Percentiles rank a stretch among this genome's conserved stretches.
phyloP scores from a whole-genome alignment of 1,139 yeast genomes.

The Suhomyces terraborum region DNA sequence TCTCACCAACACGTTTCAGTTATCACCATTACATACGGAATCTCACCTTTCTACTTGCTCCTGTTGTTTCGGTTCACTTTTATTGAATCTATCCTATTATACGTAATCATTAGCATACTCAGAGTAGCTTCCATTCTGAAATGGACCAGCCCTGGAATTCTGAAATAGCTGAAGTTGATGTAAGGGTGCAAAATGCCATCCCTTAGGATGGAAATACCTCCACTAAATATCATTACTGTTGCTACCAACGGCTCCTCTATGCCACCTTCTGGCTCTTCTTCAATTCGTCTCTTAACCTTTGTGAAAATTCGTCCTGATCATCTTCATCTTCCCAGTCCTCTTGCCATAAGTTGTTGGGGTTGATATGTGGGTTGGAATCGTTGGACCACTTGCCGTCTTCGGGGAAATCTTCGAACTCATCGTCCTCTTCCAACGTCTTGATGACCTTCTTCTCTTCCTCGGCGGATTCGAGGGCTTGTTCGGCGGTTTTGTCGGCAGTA shows the following conservation, averaged over 20 bases:
- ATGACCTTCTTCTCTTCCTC: constrained; percentile 38
- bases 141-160: neutral
- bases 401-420: constrained; percentile 94
- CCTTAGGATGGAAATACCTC: no score
- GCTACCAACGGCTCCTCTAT: neutral
- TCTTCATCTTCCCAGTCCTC: constrained; percentile 97
- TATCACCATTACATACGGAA: no score
- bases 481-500: constrained; percentile 11
- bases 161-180: no score
- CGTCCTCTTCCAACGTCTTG: constrained; percentile 83
- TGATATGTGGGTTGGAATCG: constrained; percentile 42
- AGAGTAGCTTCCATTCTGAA: neutral
- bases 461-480: constrained; percentile 9
- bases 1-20: neutral
- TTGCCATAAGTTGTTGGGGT: constrained; percentile 69
- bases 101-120: neutral
- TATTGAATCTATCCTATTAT: neutral
- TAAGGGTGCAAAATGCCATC: no score
- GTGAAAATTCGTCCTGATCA: constrained; percentile 80
- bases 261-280: constrained; percentile 25
- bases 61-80: neutral
- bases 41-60: no score
- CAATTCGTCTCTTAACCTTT: constrained; percentile 58
- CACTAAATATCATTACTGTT: no score
- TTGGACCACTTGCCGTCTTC: constrained; percentile 62